These are phyloP conservation scores for Starmerella kuoi DNA, from an alignment of 805 yeast species.

Conservation along the genomic window DNA sequence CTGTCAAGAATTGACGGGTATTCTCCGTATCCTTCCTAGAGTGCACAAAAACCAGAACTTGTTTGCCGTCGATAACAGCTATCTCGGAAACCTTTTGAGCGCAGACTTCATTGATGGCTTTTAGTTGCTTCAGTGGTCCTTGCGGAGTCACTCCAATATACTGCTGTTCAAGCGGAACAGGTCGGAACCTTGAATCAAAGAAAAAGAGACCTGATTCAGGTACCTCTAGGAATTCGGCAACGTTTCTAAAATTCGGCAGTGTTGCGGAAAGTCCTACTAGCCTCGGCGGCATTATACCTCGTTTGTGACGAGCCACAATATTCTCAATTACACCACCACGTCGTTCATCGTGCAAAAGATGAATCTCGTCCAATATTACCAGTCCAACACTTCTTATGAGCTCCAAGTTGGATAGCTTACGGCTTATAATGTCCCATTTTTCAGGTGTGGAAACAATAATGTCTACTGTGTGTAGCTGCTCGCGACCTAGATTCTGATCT, in stretches of 20 bases:
- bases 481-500: constrained; percentile 64
- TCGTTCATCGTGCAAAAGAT: constrained; percentile 68
- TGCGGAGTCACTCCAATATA: constrained; percentile 80
- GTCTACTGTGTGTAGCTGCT: constrained; percentile 68
- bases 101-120: constrained; percentile 85
- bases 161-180: constrained; percentile 84
- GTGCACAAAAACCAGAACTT: constrained; percentile 82
- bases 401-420: constrained; percentile 60
- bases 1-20: constrained; percentile 46
- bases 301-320: constrained; percentile 63
- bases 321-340: constrained; percentile 92
- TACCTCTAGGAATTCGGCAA: constrained; percentile 67
- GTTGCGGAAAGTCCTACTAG: constrained; percentile 87
- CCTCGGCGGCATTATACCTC: constrained; percentile 36
- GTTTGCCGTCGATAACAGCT: constrained; percentile 43
- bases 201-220: constrained; percentile 48
- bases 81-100: constrained; percentile 63
- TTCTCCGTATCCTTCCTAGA: constrained; percentile 88
- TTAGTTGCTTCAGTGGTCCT: constrained; percentile 60
- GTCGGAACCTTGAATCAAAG: constrained; percentile 75
- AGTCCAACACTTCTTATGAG: constrained; percentile 54
- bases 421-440: constrained; percentile 91
- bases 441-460: constrained; percentile 89
- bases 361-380: constrained; percentile 83
- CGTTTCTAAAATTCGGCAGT: constrained; percentile 77